phyloP scores from a whole-genome alignment of 345 rosid species.

The Salix dunnii region DNA sequence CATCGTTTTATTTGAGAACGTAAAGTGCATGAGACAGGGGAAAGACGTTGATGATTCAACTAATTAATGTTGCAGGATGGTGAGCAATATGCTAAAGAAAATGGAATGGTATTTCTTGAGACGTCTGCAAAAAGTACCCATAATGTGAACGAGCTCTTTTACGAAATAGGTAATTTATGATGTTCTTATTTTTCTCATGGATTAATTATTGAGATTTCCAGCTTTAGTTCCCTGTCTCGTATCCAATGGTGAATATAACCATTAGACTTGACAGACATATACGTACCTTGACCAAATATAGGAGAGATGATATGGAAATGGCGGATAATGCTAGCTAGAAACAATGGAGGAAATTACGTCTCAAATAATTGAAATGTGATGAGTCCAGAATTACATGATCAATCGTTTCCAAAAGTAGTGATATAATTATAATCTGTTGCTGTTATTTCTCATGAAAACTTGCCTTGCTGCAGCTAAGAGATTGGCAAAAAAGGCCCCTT shows the following conservation, averaged over 20 bases:
- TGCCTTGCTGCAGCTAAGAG: conserved; percentile 52
- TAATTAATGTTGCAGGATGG: conserved; percentile 47
- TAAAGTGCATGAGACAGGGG: background rate
- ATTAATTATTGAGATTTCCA: too few relatives aligned
- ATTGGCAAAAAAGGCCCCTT: conserved; percentile 57
- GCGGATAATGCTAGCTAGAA: background rate
- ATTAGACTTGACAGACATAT: too few relatives aligned
- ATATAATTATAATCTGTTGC: background rate
- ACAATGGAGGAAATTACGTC: background rate
- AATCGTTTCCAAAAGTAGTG: background rate
- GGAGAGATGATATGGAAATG: background rate
- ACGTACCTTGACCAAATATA: too few relatives aligned
- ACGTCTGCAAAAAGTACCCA: conserved; percentile 70
- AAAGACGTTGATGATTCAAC: background rate
- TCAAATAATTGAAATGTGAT: background rate
- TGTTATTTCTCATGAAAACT: background rate
- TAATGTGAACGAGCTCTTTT: conserved; percentile 71
- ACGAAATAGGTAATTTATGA: conserved; percentile 53
- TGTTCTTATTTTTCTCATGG: too few relatives aligned
- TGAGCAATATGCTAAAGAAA: conserved; percentile 60
- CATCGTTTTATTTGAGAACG: background rate
- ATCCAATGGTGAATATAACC: conserved; percentile 1
- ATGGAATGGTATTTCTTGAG: conserved; percentile 62
- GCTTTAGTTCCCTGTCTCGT: background rate
- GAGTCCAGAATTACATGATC: background rate